These are phyloP conservation scores for Boletus subcaerulescens DNA, from an alignment of 768 basidiomycete species.

Conservation along the genomic window DNA sequence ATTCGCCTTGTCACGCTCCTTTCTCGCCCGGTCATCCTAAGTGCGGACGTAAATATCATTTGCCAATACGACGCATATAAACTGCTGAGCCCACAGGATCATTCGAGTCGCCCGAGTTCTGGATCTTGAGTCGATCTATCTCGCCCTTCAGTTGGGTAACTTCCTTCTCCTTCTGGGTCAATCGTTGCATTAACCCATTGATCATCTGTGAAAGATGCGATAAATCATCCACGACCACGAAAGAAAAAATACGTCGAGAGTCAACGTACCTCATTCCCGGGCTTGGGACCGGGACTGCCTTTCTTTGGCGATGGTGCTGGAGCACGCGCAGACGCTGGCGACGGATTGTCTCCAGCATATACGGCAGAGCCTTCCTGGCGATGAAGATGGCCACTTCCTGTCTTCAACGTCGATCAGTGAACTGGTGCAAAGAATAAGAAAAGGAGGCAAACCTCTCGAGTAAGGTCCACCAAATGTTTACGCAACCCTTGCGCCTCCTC, in stretches of 20 bases:
- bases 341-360: constrained; percentile 10
- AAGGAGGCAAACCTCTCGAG: constrained; percentile 51
- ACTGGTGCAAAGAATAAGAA: not conserved
- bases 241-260: not conserved
- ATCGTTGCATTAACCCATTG: constrained; percentile 72
- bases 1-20: constrained; percentile 72
- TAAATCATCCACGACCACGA: not conserved
- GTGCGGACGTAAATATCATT: not conserved
- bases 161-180: constrained; percentile 84
- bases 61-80: not conserved
- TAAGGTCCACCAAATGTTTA: constrained; percentile 58
- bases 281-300: constrained; percentile 43
- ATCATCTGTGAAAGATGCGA: constrained; percentile 42
- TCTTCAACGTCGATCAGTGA: constrained; percentile 1
- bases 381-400: not conserved
- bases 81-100: constrained; percentile 51
- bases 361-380: constrained; percentile 16
- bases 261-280: constrained; percentile 53
- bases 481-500: constrained; percentile 63
- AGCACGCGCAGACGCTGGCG: not conserved
- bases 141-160: constrained; percentile 72
- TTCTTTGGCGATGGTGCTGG: constrained; percentile 25
- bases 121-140: constrained; percentile 57
- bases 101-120: constrained; percentile 52
- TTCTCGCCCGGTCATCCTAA: constrained; percentile 70